Conservation (phyloP, 805 yeast genomes). For the Kluyveromyces nonfermentans region DNA sequence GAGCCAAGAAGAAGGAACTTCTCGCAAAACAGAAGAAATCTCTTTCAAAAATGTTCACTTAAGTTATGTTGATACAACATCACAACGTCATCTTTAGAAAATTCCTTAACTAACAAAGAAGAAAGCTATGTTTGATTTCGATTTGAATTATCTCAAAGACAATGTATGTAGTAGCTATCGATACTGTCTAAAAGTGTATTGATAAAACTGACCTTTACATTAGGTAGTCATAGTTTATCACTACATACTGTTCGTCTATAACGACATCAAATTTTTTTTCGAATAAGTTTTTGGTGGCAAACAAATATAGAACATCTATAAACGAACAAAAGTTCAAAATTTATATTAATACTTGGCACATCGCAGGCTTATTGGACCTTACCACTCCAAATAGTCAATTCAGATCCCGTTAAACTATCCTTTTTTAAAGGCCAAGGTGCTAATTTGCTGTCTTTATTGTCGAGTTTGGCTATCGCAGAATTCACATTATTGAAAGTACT, state of each 20-base stretch:
- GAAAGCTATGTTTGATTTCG: not conserved
- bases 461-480: not conserved
- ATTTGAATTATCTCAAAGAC: not conserved
- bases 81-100: too few relatives aligned
- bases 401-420: not conserved
- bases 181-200: too few relatives aligned
- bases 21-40: conserved; percentile 65
- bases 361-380: conserved; percentile 2
- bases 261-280: not conserved
- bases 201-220: too few relatives aligned
- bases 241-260: not conserved
- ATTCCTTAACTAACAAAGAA: too few relatives aligned
- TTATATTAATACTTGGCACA: not conserved
- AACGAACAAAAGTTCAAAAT: not conserved
- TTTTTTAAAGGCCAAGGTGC: not conserved
- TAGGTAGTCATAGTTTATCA: not conserved
- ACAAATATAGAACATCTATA: not conserved
- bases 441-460: not conserved
- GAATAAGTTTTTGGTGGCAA: not conserved
- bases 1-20: conserved; percentile 41
- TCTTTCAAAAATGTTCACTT: conserved; percentile 55
- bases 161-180: too few relatives aligned
- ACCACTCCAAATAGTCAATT: conserved; percentile 3
- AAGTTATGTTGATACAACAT: too few relatives aligned
- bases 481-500: not conserved